phyloP scores from a whole-genome alignment of 768 basidiomycete genomes.

The Pleurotus platypus region DNA sequence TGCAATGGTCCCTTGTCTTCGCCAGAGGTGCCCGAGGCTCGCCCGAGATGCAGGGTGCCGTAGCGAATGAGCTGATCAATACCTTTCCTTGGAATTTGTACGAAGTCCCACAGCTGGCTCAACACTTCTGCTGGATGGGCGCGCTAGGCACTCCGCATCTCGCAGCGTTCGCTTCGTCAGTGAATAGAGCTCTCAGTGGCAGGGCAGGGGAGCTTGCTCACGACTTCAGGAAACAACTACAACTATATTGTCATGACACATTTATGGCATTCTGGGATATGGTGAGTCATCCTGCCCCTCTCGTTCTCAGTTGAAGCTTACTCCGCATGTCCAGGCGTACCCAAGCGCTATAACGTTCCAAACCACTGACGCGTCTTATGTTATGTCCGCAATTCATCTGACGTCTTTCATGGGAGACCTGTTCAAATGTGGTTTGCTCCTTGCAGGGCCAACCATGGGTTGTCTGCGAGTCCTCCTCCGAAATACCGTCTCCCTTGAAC shows the following conservation, averaged over 20 bases:
- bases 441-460: conserved; percentile 14
- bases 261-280: conserved; percentile 23
- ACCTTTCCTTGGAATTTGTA: conserved; percentile 14
- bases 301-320: background rate
- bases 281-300: conserved; percentile 14
- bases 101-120: conserved; percentile 20
- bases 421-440: conserved; percentile 17
- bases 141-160: conserved; percentile 6
- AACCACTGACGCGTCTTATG: conserved; percentile 15
- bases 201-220: conserved; percentile 12
- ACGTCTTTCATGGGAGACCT: conserved; percentile 25
- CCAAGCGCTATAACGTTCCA: conserved; percentile 11
- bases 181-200: conserved; percentile 16
- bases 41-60: no score
- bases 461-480: conserved; percentile 19
- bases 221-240: conserved; percentile 22
- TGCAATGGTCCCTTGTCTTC: background rate
- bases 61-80: background rate
- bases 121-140: conserved; percentile 23
- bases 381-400: conserved; percentile 17
- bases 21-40: background rate
- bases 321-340: conserved; percentile 2
- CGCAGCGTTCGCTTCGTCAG: conserved; percentile 20
- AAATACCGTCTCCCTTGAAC: conserved; percentile 21
- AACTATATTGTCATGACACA: conserved; percentile 18